Evolutionary conservation across 192 early-diverging fungal genomes (phyloP), one percentile per base, ranked within the genome.

Genomic region (Chytriomyces sp.): DNA sequence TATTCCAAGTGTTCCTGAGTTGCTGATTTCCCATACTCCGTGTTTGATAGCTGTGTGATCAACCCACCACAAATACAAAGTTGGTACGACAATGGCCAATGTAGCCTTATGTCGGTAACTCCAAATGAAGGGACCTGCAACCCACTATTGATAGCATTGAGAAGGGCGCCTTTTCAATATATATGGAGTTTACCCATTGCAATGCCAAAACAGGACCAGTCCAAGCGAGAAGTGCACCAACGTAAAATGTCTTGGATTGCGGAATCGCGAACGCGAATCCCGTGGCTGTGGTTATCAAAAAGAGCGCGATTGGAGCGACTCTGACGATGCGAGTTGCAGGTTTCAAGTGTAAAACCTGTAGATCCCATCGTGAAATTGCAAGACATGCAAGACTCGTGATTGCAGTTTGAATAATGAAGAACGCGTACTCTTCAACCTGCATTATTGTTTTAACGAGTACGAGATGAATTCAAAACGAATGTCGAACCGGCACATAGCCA

Each of bases 371-470:
- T 4, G 40, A n/a, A 26, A 68, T 31, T 1, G 52, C 28, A 28
- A 60, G 5, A n/a, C 34, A 64, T 33, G 61, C 28, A 7, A 75
- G 74, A 14, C 77, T 59, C 0, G 80, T 81, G 49, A 85, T 83
- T 3, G 78, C 53, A 0, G 86, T 81, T 79, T 85, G 83, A 39
- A 87, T 83, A 39, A 83, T 56, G 62, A 87, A 87, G 64, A 87
- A 87, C 41, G 78, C 67, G 59, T 87, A 87, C 63, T 87, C 86
- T 66, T 87, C 86, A 61, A 87, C 33, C 68, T 70, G 10, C 4
- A 37, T 25, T 39, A 62, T 62, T 10, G 28, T 49, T 22, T 2
- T 49, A n/a, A n/a, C n/a, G n/a, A n/a, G 17, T 62, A 22, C 32
- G 19, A 14, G 2, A 32, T 25, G 56, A 12, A 58, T 25, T 28